Percentiles rank a stretch among this genome's conserved stretches.
phyloP scores from a whole-genome alignment of 768 basidiomycete genomes.

The Cystofilobasidium capitatum region DNA sequence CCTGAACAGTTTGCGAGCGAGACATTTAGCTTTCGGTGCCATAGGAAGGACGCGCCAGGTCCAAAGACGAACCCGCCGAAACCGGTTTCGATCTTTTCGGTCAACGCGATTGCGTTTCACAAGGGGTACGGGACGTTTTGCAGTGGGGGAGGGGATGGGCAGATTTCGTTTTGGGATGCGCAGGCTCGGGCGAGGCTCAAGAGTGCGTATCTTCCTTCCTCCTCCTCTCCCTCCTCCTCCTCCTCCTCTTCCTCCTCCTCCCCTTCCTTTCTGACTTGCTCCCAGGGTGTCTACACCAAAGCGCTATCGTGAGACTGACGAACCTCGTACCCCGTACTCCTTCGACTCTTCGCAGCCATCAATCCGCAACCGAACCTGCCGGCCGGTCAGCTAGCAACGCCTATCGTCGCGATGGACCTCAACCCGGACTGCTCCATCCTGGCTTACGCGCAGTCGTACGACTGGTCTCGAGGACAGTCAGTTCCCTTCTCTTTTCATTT shows the following conservation, averaged over 20 bases:
- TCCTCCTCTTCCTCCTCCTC: not conserved
- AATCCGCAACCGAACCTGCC: conserved; percentile 4
- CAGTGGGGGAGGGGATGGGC: conserved; percentile 54
- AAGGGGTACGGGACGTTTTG: conserved; percentile 75
- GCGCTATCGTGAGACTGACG: not conserved
- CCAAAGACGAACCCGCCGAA: conserved; percentile 28
- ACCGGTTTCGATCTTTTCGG: conserved; percentile 38
- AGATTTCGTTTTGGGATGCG: conserved; percentile 93
- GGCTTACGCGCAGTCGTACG: conserved; percentile 20
- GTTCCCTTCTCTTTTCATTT: not conserved
- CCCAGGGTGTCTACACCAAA: too few species aligned
- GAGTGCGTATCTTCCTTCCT: conserved; percentile 45
- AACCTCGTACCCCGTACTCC: too few species aligned
- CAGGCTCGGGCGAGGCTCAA: conserved; percentile 84
- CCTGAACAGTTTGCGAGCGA: conserved; percentile 36
- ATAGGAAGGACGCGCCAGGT: conserved; percentile 34
- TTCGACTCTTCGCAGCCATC: conserved; percentile 13
- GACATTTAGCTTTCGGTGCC: conserved; percentile 77
- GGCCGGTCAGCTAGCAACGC: conserved; percentile 4
- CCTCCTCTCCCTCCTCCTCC: not conserved
- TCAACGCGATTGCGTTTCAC: conserved; percentile 80
- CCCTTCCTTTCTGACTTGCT: not conserved
- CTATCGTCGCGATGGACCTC: conserved; percentile 19
- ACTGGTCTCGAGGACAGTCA: conserved; percentile 25
- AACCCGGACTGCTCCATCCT: conserved; percentile 12